Base-by-base conservation (phyloP, 1,139 yeast genomes). In the Arxiozyma telluris region DNA sequence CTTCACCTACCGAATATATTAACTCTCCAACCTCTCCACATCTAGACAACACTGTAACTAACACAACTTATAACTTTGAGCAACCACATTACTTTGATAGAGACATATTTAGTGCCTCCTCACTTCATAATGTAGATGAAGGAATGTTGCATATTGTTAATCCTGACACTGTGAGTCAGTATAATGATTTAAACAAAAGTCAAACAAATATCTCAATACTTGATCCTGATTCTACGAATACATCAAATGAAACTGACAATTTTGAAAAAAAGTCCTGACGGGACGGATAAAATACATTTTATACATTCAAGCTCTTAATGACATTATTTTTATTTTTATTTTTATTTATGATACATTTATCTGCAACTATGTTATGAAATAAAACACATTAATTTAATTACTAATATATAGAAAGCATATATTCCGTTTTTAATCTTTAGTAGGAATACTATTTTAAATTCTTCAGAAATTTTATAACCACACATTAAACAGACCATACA, bases 41-140 rank as follows among this genome's bases (percentile, higher is more conserved):
- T 21, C 4, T 46, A 12, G 30, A 43, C 27, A 46, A 53, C 25
- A 47, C 51, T 22, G 18, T 23, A 54, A 34, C 52, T 52, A 45
- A 50, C 44, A 62, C 62, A 25, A 54, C 62, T 3, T 57, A 27
- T 15, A 42, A 38, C 4, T 27, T 42, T 49, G 41, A 63, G 47
- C 66, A 59, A 44, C 62, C 59, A 47, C 53, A 59, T 20, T 67
- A 66, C 49, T 60, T 58, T 41, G 70, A 69, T 23, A 64, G 66
- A 41, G 66, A 69, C 61, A 73, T 87, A 58, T 77, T 84, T 59
- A 82, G 88, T 65, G 80, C 83, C 59, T 85, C 87, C 9, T 82
- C 87, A n/a, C 71, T 84, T 58, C 90, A 89, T 0, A 89, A 84
- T 67, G 76, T 76, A 21, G 70, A 65, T 44, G 69, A 68, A 44